Base-by-base conservation (phyloP, 2,329 filamentous ascomycete genomes). In the Aspergillus alliaceus region DNA sequence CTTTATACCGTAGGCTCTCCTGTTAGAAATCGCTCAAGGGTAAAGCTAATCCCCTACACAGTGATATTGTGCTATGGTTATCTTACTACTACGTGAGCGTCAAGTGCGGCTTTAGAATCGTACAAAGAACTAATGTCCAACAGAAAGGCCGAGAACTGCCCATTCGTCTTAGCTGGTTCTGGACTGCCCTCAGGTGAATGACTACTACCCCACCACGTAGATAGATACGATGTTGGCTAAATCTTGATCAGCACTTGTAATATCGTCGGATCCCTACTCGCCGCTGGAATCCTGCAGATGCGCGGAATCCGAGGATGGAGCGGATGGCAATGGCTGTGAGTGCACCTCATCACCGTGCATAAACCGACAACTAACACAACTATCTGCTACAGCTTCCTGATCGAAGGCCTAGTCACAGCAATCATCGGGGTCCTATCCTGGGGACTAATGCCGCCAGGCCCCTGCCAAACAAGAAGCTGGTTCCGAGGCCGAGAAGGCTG, bases 1-100 rank as follows among this genome's bases (percentile, higher is more conserved):
- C 0, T 82, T 82, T 55, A 82, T 82, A 29, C 80, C 80, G 62
- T 42, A n/a, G 3, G 39, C n/a, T 25, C n/a, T 20, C 3, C 8
- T 11, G 9, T 7, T 42, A 1, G 6, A 8, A 8, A 4, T n/a
- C 6, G 20, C 12, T 8, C 12, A 8, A 14, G 12, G 8, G 15
- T 14, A 3, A 42, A 24, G 24, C 39, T 42, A 9, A 42, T 4
- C 8, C 14, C 1, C 2, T 25, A 1, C 9, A 8, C n/a, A 42
- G 39, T 42, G 39, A 42, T 25, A 42, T 42, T 15, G 39, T 42
- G 2, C 22, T 42, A 3, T 42, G 39, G 39, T 3, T 42, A 25
- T 42, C 39, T 15, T 42, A 42, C 22, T 42, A 24, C 14, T 42
- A 42, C 25, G 39, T 42, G 6, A 25, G 39, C 8, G 3, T 14